These are phyloP conservation scores for Fusarium tupiense DNA, from an alignment of 2,329 filamentous ascomycete genomes.

Conservation along the genomic window DNA sequence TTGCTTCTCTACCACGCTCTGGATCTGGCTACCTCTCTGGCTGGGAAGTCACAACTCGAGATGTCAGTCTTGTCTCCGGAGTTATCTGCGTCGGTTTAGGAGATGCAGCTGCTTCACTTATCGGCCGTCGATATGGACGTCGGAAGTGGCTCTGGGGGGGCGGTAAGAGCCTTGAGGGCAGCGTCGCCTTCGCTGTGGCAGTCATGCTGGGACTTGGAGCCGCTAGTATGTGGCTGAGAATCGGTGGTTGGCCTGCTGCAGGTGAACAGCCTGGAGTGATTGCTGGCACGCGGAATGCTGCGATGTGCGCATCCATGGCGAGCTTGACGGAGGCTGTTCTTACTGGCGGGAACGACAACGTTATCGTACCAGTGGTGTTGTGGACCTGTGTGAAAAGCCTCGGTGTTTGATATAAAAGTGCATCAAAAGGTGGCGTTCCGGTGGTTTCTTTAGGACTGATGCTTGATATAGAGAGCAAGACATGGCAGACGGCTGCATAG, in stretches of 20 bases:
- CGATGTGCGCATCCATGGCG: conserved; percentile 78
- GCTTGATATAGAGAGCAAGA: conserved; percentile 15
- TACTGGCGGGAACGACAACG: conserved; percentile 98
- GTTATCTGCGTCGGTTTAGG: conserved; percentile 95
- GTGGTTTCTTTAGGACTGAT: background rate
- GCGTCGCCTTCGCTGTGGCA: conserved; percentile 80
- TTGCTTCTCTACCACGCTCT: conserved; percentile 73
- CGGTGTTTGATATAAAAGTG: conserved; percentile 56
- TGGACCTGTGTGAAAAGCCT: conserved; percentile 92
- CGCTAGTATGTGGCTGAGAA: conserved; percentile 76
- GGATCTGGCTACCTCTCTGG: conserved; percentile 67
- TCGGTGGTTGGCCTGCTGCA: conserved; percentile 77
- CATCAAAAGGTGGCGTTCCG: conserved; percentile 26
- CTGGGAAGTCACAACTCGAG: conserved; percentile 80
- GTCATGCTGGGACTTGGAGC: conserved; percentile 79
- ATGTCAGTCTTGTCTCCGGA: conserved; percentile 90
- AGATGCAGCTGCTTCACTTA: conserved; percentile 90
- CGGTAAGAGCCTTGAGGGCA: conserved; percentile 93
- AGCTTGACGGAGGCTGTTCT: conserved; percentile 95
- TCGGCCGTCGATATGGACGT: conserved; percentile 86
- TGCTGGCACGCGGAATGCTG: conserved; percentile 69
- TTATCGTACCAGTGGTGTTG: conserved; percentile 90
- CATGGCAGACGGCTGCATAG: conserved; percentile 18
- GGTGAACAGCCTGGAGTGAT: conserved; percentile 51
- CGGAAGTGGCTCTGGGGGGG: conserved; percentile 97